phyloP scores from a whole-genome alignment of 805 yeast genomes.

The Candida pseudofarinosa region DNA sequence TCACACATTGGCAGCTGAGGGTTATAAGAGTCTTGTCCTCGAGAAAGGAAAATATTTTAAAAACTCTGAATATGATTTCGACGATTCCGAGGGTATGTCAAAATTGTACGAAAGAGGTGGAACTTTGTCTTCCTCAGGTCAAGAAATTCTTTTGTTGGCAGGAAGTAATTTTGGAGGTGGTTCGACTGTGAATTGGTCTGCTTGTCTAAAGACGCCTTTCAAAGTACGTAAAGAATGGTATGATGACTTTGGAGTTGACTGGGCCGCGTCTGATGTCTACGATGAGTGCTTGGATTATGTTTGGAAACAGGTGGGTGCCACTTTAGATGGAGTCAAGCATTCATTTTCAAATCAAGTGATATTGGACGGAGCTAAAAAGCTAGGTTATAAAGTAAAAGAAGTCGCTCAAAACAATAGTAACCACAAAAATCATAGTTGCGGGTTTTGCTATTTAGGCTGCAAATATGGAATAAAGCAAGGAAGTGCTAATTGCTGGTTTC shows the following conservation, averaged over 20 bases:
- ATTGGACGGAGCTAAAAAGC: slow-evolving; percentile 40
- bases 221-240: slow-evolving; percentile 51
- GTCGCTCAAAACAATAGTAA: slow-evolving; percentile 48
- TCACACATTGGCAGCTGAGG: slow-evolving; percentile 39
- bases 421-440: slow-evolving; percentile 41
- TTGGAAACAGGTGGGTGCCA: slow-evolving; percentile 46
- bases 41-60: slow-evolving; percentile 48
- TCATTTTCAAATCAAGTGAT: slow-evolving; percentile 42
- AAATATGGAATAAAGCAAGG: slow-evolving; percentile 51
- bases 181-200: slow-evolving; percentile 56
- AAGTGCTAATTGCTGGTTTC: slow-evolving; percentile 47
- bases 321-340: slow-evolving; percentile 35
- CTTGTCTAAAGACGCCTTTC: slow-evolving; percentile 47
- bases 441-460: slow-evolving; percentile 47
- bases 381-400: slow-evolving; percentile 39
- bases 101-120: slow-evolving; percentile 41
- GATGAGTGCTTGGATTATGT: slow-evolving; percentile 46
- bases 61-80: slow-evolving; percentile 29
- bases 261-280: slow-evolving; percentile 39
- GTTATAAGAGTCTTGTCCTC: slow-evolving; percentile 41
- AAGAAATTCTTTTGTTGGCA: slow-evolving; percentile 37
- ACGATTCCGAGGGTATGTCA: slow-evolving; percentile 33
- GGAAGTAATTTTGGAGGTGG: slow-evolving; percentile 59
- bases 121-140: slow-evolving; percentile 27
- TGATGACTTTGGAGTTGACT: slow-evolving; percentile 40